Evolutionary conservation across 1,284 basidiomycete species (phyloP).

Genomic region (Volvariella volvacea): DNA sequence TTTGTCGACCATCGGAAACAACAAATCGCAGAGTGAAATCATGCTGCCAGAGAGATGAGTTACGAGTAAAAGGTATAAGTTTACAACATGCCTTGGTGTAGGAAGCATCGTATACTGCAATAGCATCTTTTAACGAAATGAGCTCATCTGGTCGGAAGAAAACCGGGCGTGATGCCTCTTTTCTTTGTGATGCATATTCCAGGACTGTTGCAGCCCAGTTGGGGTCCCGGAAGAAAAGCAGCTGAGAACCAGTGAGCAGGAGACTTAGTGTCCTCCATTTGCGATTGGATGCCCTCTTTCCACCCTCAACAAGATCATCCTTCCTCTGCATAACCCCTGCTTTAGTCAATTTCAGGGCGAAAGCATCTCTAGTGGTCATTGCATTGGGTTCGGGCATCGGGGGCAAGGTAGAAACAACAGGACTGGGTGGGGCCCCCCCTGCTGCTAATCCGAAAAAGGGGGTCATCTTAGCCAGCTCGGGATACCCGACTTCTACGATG

Average conservation of each 20-base stretch:
- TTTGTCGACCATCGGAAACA: slow-evolving; percentile 72
- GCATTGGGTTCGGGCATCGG: background rate
- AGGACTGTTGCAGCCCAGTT: slow-evolving; percentile 47
- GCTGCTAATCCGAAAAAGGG: slow-evolving; percentile 44
- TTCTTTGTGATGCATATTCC: background rate
- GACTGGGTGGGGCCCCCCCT: slow-evolving; percentile 21
- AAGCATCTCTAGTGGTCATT: slow-evolving; percentile 23
- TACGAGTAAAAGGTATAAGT: background rate
- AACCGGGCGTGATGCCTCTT: slow-evolving; percentile 37
- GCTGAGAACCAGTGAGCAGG: slow-evolving; percentile 83
- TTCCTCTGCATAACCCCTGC: slow-evolving; percentile 81
- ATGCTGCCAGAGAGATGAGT: slow-evolving; percentile 37
- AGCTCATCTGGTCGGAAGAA: slow-evolving; percentile 85
- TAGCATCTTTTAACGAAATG: slow-evolving; percentile 69
- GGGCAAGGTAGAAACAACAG: slow-evolving; percentile 8
- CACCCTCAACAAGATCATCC: slow-evolving; percentile 73
- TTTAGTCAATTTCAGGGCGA: slow-evolving; percentile 73
- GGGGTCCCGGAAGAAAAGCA: slow-evolving; percentile 88
- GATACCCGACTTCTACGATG: slow-evolving; percentile 48
- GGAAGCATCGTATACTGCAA: slow-evolving; percentile 76
- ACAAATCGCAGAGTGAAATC: slow-evolving; percentile 75
- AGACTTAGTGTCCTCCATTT: slow-evolving; percentile 91
- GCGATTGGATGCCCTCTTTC: slow-evolving; percentile 67
- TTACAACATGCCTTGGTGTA: slow-evolving; percentile 59
- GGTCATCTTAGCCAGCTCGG: slow-evolving; percentile 29